These are phyloP conservation scores for Elymus sibiricus DNA, from an alignment of 176 grass and related monocot species.

Conservation along the genomic window DNA sequence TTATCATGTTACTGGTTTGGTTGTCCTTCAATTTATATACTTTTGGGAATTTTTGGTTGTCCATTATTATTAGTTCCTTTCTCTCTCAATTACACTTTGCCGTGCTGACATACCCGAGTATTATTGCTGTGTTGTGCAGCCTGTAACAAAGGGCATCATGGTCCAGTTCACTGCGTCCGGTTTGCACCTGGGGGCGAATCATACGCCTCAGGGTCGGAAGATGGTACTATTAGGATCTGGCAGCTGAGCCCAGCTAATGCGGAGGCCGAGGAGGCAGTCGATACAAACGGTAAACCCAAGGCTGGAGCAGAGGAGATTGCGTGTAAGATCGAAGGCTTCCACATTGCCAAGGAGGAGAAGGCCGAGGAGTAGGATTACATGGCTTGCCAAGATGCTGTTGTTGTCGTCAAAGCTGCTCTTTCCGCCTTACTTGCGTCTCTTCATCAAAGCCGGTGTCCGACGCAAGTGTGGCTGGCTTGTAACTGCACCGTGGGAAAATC, in stretches of 20 bases:
- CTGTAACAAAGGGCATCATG: slow-evolving; percentile 93
- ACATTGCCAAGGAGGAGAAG: neutral
- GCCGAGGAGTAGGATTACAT: neutral
- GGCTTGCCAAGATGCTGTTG: neutral
- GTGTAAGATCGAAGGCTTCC: slow-evolving; percentile 66
- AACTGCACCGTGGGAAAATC: neutral
- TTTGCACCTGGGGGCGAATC: slow-evolving; percentile 81
- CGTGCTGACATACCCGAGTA: neutral
- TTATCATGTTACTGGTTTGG: neutral
- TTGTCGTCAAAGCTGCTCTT: neutral
- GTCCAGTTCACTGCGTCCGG: slow-evolving; percentile 82
- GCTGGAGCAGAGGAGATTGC: slow-evolving; percentile 52
- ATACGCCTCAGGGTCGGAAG: slow-evolving; percentile 86
- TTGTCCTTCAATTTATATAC: neutral
- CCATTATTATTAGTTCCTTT: neutral
- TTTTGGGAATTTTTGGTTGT: neutral
- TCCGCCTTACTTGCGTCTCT: neutral
- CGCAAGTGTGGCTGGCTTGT: neutral
- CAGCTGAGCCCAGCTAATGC: slow-evolving; percentile 39
- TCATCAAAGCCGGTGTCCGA: neutral
- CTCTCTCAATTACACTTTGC: neutral
- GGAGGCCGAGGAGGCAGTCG: slow-evolving; percentile 42
- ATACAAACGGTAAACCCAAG: slow-evolving; percentile 44
- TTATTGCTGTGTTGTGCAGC: slow-evolving; percentile 15
- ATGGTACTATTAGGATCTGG: slow-evolving; percentile 87